phyloP scores from a whole-genome alignment of 192 early-diverging fungal genomes.

The Coemansia sp. region DNA sequence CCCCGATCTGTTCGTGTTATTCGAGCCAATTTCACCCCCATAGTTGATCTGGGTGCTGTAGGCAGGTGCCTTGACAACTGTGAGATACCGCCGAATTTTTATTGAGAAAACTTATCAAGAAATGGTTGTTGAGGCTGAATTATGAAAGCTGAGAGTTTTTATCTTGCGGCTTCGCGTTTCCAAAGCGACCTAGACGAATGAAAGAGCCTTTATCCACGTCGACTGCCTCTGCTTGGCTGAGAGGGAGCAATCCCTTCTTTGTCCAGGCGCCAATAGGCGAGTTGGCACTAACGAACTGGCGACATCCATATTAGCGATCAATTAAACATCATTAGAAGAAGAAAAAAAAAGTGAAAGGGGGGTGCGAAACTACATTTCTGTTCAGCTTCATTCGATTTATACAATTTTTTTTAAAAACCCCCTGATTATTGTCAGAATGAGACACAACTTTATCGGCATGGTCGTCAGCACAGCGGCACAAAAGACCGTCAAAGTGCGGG shows the following conservation, averaged over 20 bases:
- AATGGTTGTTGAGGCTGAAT: slow-evolving; percentile 31
- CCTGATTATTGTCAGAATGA: slow-evolving; percentile 50
- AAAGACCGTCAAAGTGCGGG: slow-evolving; percentile 90
- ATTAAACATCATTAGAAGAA: not conserved
- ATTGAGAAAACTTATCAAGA: slow-evolving; percentile 11
- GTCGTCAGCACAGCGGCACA: slow-evolving; percentile 86
- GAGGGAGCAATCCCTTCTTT: not conserved
- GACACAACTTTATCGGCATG: slow-evolving; percentile 80
- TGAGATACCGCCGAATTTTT: not conserved
- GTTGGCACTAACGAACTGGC: slow-evolving; percentile 36
- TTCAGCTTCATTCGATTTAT: not conserved
- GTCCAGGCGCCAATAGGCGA: slow-evolving; percentile 1
- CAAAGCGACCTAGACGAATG: slow-evolving; percentile 38
- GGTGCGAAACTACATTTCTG: not conserved
- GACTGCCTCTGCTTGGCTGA: slow-evolving; percentile 11
- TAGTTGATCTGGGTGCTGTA: slow-evolving; percentile 2
- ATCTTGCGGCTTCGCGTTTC: slow-evolving; percentile 38
- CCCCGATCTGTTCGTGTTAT: not conserved
- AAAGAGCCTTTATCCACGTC: slow-evolving; percentile 44
- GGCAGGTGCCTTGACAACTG: not conserved
- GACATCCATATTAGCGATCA: slow-evolving; percentile 8
- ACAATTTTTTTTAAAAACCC: not conserved
- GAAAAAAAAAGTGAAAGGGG: not conserved
- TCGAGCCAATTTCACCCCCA: not conserved
- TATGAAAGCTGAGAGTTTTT: slow-evolving; percentile 32